Percentiles rank a stretch among this genome's conserved stretches.
These are phyloP conservation scores for Fusarium floridanum DNA, from an alignment of 2,329 filamentous ascomycete species.

Conservation along the genomic window DNA sequence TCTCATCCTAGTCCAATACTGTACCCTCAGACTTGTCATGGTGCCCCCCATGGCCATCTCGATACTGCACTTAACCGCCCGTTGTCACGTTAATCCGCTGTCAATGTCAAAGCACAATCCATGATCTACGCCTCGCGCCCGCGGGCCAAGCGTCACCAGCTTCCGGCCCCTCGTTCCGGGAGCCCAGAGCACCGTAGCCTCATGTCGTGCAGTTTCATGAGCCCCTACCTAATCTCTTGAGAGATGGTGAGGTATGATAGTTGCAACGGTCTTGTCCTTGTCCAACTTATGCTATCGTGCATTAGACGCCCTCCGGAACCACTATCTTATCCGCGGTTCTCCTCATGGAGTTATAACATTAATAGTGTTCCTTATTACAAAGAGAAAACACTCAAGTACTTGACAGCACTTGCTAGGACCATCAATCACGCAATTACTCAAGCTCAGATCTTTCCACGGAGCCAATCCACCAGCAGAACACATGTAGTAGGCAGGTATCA, in stretches of 20 bases:
- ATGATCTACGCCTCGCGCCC: constrained; percentile 14
- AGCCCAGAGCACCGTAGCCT: not conserved
- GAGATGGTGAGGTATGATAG: constrained; percentile 5
- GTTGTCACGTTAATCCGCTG: constrained; percentile 15
- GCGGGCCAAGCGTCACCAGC: constrained; percentile 18
- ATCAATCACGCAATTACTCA: not conserved
- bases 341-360: not conserved
- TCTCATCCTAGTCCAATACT: constrained; percentile 18
- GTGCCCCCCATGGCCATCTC: not conserved
- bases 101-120: constrained; percentile 15
- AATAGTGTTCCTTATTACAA: not conserved
- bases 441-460: constrained; percentile 11
- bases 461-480: constrained; percentile 1
- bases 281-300: not conserved
- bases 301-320: not conserved
- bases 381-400: not conserved
- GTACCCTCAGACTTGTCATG: not conserved
- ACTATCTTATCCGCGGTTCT: not conserved
- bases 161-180: constrained; percentile 21
- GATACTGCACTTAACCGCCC: constrained; percentile 10
- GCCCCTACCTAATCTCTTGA: constrained; percentile 9
- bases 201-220: constrained; percentile 16
- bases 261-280: not conserved
- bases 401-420: not conserved
- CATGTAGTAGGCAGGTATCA: constrained; percentile 17